Evolutionary conservation across 1,284 basidiomycete species (phyloP), one percentile per base, ranked within the genome.

Genomic region (Moesziomyces sp.): DNA sequence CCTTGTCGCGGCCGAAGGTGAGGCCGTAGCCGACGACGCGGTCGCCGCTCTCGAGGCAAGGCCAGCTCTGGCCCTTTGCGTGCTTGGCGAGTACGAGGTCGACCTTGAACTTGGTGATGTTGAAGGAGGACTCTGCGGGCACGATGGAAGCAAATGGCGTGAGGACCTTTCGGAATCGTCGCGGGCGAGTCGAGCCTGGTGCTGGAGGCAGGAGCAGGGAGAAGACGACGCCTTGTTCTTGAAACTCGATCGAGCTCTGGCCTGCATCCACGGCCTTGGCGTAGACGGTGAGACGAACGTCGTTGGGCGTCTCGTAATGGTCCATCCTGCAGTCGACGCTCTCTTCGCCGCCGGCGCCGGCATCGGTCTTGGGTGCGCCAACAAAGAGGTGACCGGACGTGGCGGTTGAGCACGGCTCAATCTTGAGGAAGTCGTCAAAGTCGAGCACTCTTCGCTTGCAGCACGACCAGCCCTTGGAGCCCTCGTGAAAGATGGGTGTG

Each of bases 401-500:
- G 7, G 82, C 63, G 26, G 42, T 51, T 19, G 77, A 77, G 56
- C 82, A 84, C 11, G 79, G 79, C 61, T 74, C 73, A 47, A 84
- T 84, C 46, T 68, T 74, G 30, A 84, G 52, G 48, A 84, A 84
- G 49, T 84, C 82, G 58, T 76, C 70, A 51, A 84, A 84, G 48
- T 84, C 79, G 38, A 84, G 69, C 21, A 83, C 81, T 18, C 80
- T 73, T 35, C 75, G 73, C 54, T 80, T 80, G 70, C 82, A 84
- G 60, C 82, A 84, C 3, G 79, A 67, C 66, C 79, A 83, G 49
- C 81, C 81, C 52, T 83, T 84, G 28, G 73, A 77, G n/a, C 82
- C 82, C 51, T 84, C 82, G 67, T 84, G 82, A 62, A 84, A 84
- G 71, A 84, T 81, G 28, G 82, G 73, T 9, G 64, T 58, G 42